Percentiles rank a stretch among this genome's conserved stretches.
These are phyloP conservation scores for Brasilioporus rufonigricans DNA, from an alignment of 768 basidiomycete genomes.

Conservation along the genomic window DNA sequence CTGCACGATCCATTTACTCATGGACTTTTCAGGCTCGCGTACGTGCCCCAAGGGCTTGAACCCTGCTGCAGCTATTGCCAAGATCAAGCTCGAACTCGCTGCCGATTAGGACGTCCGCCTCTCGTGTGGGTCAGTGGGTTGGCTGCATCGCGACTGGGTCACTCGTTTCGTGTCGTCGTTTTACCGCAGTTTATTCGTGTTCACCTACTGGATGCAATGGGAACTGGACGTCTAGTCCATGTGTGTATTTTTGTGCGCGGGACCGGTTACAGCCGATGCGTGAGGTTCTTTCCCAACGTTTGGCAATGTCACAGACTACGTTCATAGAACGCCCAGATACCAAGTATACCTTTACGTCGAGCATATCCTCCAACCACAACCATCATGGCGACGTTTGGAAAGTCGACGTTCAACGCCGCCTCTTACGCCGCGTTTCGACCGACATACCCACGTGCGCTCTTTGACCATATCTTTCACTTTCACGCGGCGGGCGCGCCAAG, in stretches of 20 bases:
- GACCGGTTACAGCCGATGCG: background rate
- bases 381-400: constrained; percentile 74
- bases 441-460: constrained; percentile 67
- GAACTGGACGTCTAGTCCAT: background rate
- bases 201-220: background rate
- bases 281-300: background rate
- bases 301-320: too few relatives aligned
- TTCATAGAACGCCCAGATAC: too few relatives aligned
- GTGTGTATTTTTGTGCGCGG: background rate
- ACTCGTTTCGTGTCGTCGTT: too few relatives aligned
- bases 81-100: constrained; percentile 3
- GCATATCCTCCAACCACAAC: too few relatives aligned
- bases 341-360: too few relatives aligned
- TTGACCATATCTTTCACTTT: constrained; percentile 58
- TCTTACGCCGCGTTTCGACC: constrained; percentile 69
- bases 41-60: constrained; percentile 30
- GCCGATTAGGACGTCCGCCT: background rate
- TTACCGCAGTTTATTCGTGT: too few relatives aligned
- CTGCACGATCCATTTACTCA: background rate
- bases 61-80: background rate
- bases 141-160: background rate
- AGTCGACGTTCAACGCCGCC: constrained; percentile 63
- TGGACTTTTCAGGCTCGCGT: constrained; percentile 56
- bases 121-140: background rate
- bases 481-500: constrained; percentile 37